Evolutionary conservation across 108 stramenopile genomes (phyloP).

Genomic region (Skeletonema grethae): DNA sequence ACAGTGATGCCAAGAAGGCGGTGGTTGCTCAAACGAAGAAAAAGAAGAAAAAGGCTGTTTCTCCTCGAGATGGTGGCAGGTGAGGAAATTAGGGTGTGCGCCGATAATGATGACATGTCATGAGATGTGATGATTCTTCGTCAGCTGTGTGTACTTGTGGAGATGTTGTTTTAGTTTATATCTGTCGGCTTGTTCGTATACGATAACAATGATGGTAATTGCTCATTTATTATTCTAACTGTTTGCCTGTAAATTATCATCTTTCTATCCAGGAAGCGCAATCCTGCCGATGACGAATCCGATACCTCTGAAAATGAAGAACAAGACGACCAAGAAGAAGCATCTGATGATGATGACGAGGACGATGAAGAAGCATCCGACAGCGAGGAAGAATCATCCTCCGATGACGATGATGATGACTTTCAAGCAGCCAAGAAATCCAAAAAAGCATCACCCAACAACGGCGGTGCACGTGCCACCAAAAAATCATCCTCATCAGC

Average conservation of each 20-base stretch:
- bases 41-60: neutral
- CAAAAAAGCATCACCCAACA: neutral
- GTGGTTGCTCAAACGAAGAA: neutral
- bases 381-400: conserved; percentile 6
- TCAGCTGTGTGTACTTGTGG: no score
- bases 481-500: neutral
- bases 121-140: neutral
- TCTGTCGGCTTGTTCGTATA: neutral
- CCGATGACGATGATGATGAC: conserved; percentile 24
- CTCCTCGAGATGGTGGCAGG: neutral
- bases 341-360: conserved; percentile 3
- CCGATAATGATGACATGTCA: neutral
- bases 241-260: neutral
- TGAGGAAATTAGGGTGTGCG: no score
- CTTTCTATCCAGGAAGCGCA: conserved; percentile 5
- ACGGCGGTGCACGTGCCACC: neutral
- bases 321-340: conserved; percentile 13
- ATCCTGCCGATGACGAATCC: conserved; percentile 15
- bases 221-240: neutral
- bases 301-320: conserved; percentile 12
- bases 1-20: conserved; percentile 48
- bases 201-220: neutral
- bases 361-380: conserved; percentile 14
- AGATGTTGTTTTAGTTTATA: neutral
- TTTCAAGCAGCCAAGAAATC: neutral